Evolutionary conservation across 169 alveolate genomes (phyloP), one percentile per base, ranked within the genome.

Genomic region (Plasmodium billcollinsi): DNA sequence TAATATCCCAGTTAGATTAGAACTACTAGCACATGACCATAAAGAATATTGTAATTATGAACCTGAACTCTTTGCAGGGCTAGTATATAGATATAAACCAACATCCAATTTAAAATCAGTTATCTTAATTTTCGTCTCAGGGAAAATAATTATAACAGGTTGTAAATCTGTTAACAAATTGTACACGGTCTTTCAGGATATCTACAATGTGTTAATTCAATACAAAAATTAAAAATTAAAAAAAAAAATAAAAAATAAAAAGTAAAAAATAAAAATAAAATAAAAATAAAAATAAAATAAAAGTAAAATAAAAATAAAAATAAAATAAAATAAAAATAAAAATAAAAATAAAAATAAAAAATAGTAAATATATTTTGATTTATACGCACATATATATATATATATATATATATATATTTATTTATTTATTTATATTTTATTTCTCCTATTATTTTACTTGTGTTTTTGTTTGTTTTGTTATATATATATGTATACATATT

Each of bases 61-160:
- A 76, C 99, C 99, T 9, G 99, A 99, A 92, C 88, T 98, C 45
- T 99, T 99, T 88, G 99, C 99, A 0, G 99, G 96, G 0, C 50
- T 94, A 73, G 96, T 94, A 3, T 94, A 90, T 72, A 71, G 96
- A 61, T 92, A 88, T 54, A 78, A 90, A 33, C 88, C 93, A 39
- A 75, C 92, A 54, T 93, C 92, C 18, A 73, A 59, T 12, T 59
- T 98, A 33, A 98, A 98, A 93, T 98, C 99, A 3, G 99, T 98
- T 24, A 85, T 98, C 29, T 93, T 99, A 54, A 96, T 99, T 43
- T 99, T 99, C 91, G 99, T 98, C 29, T 97, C 99, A 47, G 99
- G 99, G 61, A 99, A 98, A 94, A 97, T 98, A 56, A 99, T 98
- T 45, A 95, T 99, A 54, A 99, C 99, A 14, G 99, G 99, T 2